Evolutionary conservation across 2,329 filamentous ascomycete species (phyloP), one percentile per base, ranked within the genome.

Genomic region (Corynespora cassiicola): DNA sequence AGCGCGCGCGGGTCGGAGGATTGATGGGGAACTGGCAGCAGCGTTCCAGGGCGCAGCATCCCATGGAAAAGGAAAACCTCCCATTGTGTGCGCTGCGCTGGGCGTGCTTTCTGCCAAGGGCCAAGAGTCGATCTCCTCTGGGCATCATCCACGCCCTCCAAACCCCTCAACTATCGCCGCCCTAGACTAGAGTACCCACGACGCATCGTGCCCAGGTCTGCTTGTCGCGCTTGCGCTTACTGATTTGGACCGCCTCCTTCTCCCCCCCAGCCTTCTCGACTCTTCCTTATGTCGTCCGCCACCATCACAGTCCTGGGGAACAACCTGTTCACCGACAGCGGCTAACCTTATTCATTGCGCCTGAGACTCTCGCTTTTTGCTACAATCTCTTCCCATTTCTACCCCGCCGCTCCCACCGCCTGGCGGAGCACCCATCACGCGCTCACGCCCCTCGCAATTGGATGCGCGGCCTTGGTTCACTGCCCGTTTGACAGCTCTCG

Each of bases 251-350:
- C 45, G 36, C 40, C 46, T 48, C 36, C 41, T 43, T 50, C 39
- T 35, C 26, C 37, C 42, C 43, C 32, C 38, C 46, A 36, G 31
- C 40, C 37, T 39, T 41, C 48, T 30, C 50, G 44, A 33, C 46
- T 39, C 51, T 58, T 61, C 58, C 56, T 51, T 46, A 67, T 68
- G 65, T 68, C 65, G 61, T 65, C 50, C 36, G 51, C 58, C 38
- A 52, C 49, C 46, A 61, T 51, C 50, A 58, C 56, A 35, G 46
- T 55, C 46, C 49, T 61, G 42, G 61, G 63, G 55, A 65, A 62
- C 59, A 58, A 54, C 34, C 41, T 62, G 58, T 67, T 67, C 58
- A 61, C 58, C 40, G 63, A 67, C 52, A 64, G 58, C 52, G 63
- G 63, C 52, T 66, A 66, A 59, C 56, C 27, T 23, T 15, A 32